Percentiles rank a stretch among this genome's conserved stretches.
Evolutionary conservation across 352 stramenopile genomes (phyloP).

Genomic region (Thraustochytrium sp.): DNA sequence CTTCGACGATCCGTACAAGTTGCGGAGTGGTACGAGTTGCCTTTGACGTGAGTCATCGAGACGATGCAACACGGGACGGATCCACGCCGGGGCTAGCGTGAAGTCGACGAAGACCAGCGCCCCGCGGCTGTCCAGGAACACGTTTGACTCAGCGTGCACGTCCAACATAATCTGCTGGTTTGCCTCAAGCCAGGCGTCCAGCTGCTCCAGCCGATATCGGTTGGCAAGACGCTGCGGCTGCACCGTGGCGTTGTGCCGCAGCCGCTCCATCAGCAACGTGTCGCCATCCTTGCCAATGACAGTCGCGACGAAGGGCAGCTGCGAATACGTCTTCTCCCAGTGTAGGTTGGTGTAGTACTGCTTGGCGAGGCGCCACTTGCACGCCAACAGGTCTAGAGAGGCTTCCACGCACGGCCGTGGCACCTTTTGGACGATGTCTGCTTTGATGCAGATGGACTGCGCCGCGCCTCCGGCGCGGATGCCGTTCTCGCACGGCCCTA

Average conservation of each 20-base stretch:
- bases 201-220: background rate
- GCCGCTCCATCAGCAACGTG: background rate
- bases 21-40: too few species aligned
- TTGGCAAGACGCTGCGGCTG: background rate
- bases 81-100: background rate
- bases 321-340: background rate
- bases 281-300: background rate
- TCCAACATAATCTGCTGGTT: constrained; percentile 4
- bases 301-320: background rate
- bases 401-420: background rate
- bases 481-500: too few species aligned
- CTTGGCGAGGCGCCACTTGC: background rate
- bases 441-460: background rate
- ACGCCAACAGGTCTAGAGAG: background rate
- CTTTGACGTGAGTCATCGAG: too few species aligned
- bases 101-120: background rate
- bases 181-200: background rate
- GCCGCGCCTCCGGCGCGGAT: background rate
- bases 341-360: background rate
- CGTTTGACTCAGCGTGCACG: background rate
- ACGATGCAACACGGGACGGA: too few species aligned
- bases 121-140: background rate
- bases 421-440: background rate
- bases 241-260: background rate
- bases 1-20: too few species aligned